Conservation (phyloP, 257 asterid genomes). For the Jaltomata sinuosa region DNA sequence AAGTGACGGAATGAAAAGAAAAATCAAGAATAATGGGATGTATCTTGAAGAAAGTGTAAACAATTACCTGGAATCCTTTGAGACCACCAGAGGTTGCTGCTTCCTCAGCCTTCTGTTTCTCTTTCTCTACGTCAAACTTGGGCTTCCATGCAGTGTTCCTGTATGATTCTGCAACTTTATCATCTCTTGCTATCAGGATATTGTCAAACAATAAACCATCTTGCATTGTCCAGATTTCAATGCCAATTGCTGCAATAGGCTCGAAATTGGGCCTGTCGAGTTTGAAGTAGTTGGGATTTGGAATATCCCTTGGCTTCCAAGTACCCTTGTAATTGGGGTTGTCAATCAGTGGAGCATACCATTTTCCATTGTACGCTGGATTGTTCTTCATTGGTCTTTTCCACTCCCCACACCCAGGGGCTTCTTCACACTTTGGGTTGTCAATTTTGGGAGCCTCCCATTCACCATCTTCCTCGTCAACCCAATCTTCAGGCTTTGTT, state of each 20-base stretch:
- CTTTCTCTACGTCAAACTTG: conserved; percentile 66
- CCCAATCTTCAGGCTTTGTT: conserved; percentile 95
- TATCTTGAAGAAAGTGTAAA: background rate
- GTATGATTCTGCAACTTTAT: conserved; percentile 58
- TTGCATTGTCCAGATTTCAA: conserved; percentile 98
- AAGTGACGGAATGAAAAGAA: background rate
- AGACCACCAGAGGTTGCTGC: conserved; percentile 47
- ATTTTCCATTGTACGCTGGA: conserved; percentile 92
- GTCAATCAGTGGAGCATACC: conserved; percentile 76
- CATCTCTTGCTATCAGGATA: conserved; percentile 56
- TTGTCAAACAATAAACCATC: conserved; percentile 88
- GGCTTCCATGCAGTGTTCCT: conserved; percentile 72
- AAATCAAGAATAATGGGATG: background rate
- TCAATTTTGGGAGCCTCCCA: conserved; percentile 94
- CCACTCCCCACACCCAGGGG: conserved; percentile 99
- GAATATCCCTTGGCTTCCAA: conserved; percentile 83
- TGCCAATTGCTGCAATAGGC: conserved; percentile 91
- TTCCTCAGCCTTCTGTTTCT: conserved; percentile 70
- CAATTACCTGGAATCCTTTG: conserved; percentile 69
- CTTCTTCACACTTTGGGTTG: conserved; percentile 67
- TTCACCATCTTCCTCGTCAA: conserved; percentile 95
- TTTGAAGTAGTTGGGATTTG: conserved; percentile 75
- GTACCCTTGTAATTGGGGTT: conserved; percentile 90
- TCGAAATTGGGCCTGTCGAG: conserved; percentile 81
- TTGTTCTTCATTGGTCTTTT: conserved; percentile 74